Conservation (phyloP, 2,329 filamentous ascomycete genomes). For the Colletotrichum incanum region DNA sequence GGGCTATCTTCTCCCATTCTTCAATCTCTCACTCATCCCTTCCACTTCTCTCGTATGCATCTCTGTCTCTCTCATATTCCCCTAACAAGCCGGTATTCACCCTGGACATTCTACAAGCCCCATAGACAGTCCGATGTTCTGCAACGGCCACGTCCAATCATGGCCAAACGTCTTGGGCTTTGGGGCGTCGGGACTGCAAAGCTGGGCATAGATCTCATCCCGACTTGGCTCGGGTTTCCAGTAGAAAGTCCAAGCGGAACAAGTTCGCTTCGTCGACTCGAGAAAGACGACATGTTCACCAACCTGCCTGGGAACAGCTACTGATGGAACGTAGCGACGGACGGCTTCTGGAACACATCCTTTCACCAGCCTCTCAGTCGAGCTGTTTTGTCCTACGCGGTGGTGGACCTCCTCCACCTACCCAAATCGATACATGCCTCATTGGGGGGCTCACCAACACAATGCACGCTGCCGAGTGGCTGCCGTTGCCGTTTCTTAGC, state of each 20-base stretch:
- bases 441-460: background rate
- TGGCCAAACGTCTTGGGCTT: background rate
- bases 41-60: background rate
- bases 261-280: background rate
- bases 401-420: slow-evolving; percentile 10
- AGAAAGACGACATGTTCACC: background rate
- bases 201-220: slow-evolving; percentile 12
- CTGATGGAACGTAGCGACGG: slow-evolving; percentile 8
- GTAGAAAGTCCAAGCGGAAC: slow-evolving; percentile 19
- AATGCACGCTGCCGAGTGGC: slow-evolving; percentile 28
- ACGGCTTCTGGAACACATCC: slow-evolving; percentile 18
- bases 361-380: background rate
- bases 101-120: background rate
- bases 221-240: slow-evolving; percentile 9
- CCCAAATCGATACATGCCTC: slow-evolving; percentile 9
- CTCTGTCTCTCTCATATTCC: background rate
- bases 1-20: background rate
- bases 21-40: background rate
- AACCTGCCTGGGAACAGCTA: background rate
- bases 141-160: slow-evolving; percentile 2
- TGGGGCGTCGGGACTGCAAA: background rate
- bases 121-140: slow-evolving; percentile 10
- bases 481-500: slow-evolving; percentile 26
- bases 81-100: background rate
- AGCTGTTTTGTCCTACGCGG: background rate